Conservation (phyloP, 2,329 filamentous ascomycete species). For the Delphinella strobiligena region DNA sequence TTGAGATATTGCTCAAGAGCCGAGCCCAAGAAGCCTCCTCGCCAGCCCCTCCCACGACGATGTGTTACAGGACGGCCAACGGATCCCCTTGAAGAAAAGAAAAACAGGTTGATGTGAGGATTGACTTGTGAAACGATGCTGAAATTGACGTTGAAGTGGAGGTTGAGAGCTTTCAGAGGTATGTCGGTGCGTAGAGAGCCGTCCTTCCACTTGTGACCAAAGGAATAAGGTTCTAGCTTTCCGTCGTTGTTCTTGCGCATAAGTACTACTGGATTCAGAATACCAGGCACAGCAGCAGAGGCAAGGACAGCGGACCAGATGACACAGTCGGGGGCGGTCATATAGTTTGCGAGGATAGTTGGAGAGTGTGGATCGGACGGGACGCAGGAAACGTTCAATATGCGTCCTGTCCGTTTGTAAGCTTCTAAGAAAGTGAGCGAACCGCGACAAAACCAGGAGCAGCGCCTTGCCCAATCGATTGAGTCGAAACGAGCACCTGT, state of each 20-base stretch:
- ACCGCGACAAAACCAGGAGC: constrained; percentile 81
- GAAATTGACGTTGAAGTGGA: constrained; percentile 98
- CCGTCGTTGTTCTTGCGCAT: constrained; percentile 76
- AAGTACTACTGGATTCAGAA: constrained; percentile 87
- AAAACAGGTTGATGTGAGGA: constrained; percentile 96
- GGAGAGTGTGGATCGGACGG: constrained; percentile 90
- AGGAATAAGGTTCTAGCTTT: constrained; percentile 75
- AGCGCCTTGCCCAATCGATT: constrained; percentile 75
- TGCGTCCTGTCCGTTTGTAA: constrained; percentile 83
- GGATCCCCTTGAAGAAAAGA: constrained; percentile 87
- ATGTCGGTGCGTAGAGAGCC: constrained; percentile 91
- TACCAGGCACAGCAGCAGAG: constrained; percentile 89
- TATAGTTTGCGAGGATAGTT: constrained; percentile 85
- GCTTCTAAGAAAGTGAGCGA: constrained; percentile 92
- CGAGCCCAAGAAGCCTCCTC: constrained; percentile 85
- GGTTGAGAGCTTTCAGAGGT: constrained; percentile 81
- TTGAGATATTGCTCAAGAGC: constrained; percentile 93
- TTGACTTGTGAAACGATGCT: constrained; percentile 83
- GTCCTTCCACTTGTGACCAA: constrained; percentile 99
- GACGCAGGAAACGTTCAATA: constrained; percentile 91
- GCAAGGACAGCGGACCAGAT: constrained; percentile 96
- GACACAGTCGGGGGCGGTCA: constrained; percentile 90
- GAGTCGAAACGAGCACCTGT: constrained; percentile 93
- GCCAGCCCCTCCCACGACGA: constrained; percentile 84
- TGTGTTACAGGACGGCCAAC: constrained; percentile 92